Evolutionary conservation across 2,329 filamentous ascomycete genomes (phyloP), one percentile per base, ranked within the genome.

Genomic region (Ophiostoma ulmi): DNA sequence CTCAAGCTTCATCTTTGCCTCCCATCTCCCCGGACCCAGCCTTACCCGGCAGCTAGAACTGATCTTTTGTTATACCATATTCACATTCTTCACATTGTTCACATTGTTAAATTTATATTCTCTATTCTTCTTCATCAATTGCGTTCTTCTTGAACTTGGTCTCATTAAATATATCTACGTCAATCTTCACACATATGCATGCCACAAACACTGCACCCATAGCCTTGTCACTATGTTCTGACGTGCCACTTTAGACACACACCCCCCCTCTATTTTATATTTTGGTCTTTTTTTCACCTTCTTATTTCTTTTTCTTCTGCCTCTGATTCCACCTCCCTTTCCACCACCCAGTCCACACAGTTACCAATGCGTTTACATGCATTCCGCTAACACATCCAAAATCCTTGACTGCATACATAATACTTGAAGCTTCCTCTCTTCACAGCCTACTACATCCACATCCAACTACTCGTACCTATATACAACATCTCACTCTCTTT

Each of bases 361-460:
- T 63, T 65, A 38, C 68, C 68, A 69, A 66, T 69, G 68, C 70
- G 63, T 55, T 31, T 68, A 41, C 71, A 70, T 70, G 67, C 61
- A 72, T 69, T 55, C 67, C 66, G 65, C 69, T 72, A 70, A 72
- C 44, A 65, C 61, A 65, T 20, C 35, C 65, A 69, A 69, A 67
- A 67, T 66, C 61, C 71, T 44, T 44, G 69, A 63, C 69, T 64
- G 69, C 52, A 41, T 69, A 72, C 52, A 69, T 63, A 70, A 65
- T 69, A 69, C 69, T 65, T 65, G 36, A 67, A 17, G 58, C 70
- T 39, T 64, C 58, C 39, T 55, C 39, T 64, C 52, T 58, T 14
- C 52, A 8, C 52, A 58, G 31, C 48, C 68, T 58, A 58, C 70
- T 58, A 26, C 52, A 58, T 58, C 70, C 52, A 22, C 67, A 48